phyloP scores from a whole-genome alignment of 441 rosid genomes.

The Daphne laureola region DNA sequence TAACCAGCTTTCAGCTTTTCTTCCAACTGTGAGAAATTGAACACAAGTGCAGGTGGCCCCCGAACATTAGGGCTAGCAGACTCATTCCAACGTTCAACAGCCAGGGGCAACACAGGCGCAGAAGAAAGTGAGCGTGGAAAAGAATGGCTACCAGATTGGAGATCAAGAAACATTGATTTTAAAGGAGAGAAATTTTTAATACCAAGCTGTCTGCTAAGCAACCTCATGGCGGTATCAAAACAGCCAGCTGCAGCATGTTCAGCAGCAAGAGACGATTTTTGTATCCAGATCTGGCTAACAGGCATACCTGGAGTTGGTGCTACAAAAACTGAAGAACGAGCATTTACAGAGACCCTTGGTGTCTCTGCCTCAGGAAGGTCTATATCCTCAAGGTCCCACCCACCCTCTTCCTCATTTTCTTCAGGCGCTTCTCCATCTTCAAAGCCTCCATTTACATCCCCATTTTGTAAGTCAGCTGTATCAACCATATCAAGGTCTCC shows the following conservation, averaged over 20 bases:
- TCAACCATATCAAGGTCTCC: constrained; percentile 64
- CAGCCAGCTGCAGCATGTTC: constrained; percentile 86
- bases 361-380: constrained; percentile 81
- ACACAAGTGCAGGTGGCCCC: constrained; percentile 63
- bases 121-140: constrained; percentile 65
- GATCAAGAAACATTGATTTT: constrained; percentile 66
- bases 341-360: constrained; percentile 46
- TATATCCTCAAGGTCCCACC: constrained; percentile 87
- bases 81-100: constrained; percentile 72
- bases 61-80: constrained; percentile 69
- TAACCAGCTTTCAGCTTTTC: constrained; percentile 81
- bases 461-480: constrained; percentile 49
- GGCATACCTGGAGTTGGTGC: constrained; percentile 83
- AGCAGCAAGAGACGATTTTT: constrained; percentile 76
- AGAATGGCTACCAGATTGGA: constrained; percentile 61
- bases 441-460: constrained; percentile 42
- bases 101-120: constrained; percentile 60
- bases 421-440: constrained; percentile 61
- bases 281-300: constrained; percentile 75
- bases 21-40: constrained; percentile 57
- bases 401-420: constrained; percentile 56
- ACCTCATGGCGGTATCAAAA: constrained; percentile 82
- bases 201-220: constrained; percentile 81
- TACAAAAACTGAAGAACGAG: constrained; percentile 53
- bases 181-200: constrained; percentile 60